Evolutionary conservation across 495 filamentous ascomycete species (phyloP).

Genomic region (Corynascus novoguineensis): DNA sequence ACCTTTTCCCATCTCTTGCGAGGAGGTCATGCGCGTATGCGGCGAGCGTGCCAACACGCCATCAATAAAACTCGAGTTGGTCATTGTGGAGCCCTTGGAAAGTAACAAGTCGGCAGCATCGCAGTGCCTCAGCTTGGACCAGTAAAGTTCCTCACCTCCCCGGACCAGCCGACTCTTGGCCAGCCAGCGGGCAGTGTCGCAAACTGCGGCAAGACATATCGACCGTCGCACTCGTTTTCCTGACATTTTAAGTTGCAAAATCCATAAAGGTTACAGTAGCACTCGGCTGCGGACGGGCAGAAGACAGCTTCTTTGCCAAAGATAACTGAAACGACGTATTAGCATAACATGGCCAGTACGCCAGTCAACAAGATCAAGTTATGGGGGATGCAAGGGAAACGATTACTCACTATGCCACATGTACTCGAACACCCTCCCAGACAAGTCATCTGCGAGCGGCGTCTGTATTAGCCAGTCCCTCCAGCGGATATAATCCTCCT

Average conservation of each 20-base stretch:
- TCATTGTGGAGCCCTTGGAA: not conserved
- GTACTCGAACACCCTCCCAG: conserved; percentile 66
- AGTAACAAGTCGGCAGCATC: not conserved
- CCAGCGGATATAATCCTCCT: conserved; percentile 50
- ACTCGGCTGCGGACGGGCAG: conserved; percentile 52
- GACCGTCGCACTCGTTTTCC: conserved; percentile 24
- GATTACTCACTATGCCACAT: conserved; percentile 67
- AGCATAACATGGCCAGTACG: too few species aligned
- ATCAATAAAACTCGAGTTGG: not conserved
- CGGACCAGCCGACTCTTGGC: conserved; percentile 35
- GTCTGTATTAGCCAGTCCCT: conserved; percentile 59
- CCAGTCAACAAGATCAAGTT: too few species aligned
- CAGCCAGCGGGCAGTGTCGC: conserved; percentile 33
- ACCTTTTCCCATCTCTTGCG: too few species aligned
- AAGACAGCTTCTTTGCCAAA: conserved; percentile 44
- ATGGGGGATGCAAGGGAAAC: not conserved
- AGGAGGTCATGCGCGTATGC: too few species aligned
- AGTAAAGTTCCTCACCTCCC: conserved; percentile 26
- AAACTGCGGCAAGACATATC: conserved; percentile 31
- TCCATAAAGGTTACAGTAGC: conserved; percentile 62
- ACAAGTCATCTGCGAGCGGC: conserved; percentile 50
- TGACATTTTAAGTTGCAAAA: conserved; percentile 46
- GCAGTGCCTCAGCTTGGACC: conserved; percentile 9
- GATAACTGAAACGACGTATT: too few species aligned
- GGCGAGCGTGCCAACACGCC: not conserved